phyloP scores from a whole-genome alignment of 345 rosid species.

The Microcos paniculata region DNA sequence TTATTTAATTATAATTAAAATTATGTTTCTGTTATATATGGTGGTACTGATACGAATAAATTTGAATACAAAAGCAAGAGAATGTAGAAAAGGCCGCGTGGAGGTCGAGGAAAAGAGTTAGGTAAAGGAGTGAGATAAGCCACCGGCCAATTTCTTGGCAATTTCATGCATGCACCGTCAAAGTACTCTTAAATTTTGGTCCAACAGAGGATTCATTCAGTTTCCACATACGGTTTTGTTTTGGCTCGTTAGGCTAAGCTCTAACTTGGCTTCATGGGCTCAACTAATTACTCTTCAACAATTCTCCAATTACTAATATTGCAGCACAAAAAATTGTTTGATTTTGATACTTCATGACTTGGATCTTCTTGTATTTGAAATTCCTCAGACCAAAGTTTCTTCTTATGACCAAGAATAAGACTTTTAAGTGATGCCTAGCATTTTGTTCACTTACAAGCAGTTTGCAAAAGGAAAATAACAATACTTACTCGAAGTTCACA shows the following conservation, averaged over 20 bases:
- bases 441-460: background rate
- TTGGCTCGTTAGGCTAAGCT: background rate
- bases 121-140: conserved; percentile 27
- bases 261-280: background rate
- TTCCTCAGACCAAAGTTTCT: background rate
- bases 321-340: background rate
- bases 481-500: background rate
- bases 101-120: conserved; percentile 14
- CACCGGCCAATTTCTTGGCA: conserved; percentile 46
- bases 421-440: background rate
- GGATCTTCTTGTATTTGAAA: background rate
- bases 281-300: too few relatives aligned
- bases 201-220: background rate
- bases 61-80: background rate
- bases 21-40: background rate
- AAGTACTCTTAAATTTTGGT: background rate
- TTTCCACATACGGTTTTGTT: background rate
- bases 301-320: too few relatives aligned
- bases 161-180: conserved; percentile 16
- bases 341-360: background rate
- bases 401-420: background rate
- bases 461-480: too few relatives aligned
- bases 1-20: too few relatives aligned
- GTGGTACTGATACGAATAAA: background rate
- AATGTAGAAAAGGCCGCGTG: conserved; percentile 35